Conservation (phyloP, 2,329 filamentous ascomycete genomes). For the Epichloe elymi region DNA sequence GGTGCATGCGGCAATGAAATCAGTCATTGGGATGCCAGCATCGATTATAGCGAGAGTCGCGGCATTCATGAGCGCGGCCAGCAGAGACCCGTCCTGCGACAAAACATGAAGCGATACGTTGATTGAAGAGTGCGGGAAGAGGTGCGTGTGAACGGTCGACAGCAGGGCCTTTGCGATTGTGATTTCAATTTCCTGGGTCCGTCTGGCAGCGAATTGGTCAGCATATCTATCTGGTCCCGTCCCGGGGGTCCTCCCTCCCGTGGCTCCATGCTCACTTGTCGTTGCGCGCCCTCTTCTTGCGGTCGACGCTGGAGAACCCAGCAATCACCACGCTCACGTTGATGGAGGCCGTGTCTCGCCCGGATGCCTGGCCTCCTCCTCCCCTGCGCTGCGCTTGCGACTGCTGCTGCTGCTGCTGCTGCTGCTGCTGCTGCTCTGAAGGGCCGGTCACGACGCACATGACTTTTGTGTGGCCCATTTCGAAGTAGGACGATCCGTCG, state of each 20-base stretch:
- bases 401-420: slow-evolving; percentile 51
- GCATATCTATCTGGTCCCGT: neutral
- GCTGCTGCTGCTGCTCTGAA: slow-evolving; percentile 53
- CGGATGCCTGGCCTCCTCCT: slow-evolving; percentile 28
- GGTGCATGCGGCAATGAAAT: slow-evolving; percentile 81
- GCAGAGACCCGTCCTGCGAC: slow-evolving; percentile 76
- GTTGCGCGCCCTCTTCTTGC: slow-evolving; percentile 59
- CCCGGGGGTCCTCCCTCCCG: neutral
- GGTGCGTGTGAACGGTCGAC: slow-evolving; percentile 66
- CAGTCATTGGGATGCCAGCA: slow-evolving; percentile 88
- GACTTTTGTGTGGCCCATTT: slow-evolving; percentile 96
- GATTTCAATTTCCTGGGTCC: slow-evolving; percentile 67
- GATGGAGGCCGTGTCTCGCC: slow-evolving; percentile 41
- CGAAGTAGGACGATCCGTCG: slow-evolving; percentile 84
- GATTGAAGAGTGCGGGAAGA: slow-evolving; percentile 83
- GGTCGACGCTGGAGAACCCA: slow-evolving; percentile 77
- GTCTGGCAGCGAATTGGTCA: slow-evolving; percentile 32
- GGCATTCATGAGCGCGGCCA: slow-evolving; percentile 84
- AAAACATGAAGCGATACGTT: slow-evolving; percentile 75
- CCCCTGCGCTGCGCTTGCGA: slow-evolving; percentile 22
- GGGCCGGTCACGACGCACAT: slow-evolving; percentile 87
- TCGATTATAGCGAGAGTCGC: slow-evolving; percentile 85
- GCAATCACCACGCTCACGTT: slow-evolving; percentile 74
- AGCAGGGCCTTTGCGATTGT: slow-evolving; percentile 68
- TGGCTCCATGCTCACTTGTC: slow-evolving; percentile 53